Evolutionary conservation across 352 stramenopile genomes (phyloP), one percentile per base, ranked within the genome.

Genomic region (Globisporangium spiculum): DNA sequence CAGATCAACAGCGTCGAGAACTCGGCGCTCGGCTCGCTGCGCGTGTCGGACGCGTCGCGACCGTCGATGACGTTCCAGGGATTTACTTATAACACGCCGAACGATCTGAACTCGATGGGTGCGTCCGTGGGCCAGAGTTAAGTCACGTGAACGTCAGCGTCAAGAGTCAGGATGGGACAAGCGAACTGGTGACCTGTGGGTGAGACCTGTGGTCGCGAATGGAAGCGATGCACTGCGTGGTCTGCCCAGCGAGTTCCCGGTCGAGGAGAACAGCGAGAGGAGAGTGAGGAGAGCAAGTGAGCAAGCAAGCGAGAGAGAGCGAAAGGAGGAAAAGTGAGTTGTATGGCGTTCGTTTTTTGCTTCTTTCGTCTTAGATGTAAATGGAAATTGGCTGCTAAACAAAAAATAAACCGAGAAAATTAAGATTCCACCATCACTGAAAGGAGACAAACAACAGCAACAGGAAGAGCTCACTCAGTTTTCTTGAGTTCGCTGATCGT

Each of bases 11-110:
- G 84, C 44, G 86, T 94, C 53, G 83, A 92, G 61, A 91, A 85
- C 70, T 89, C 83, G 66, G 72, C 69, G 46, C 80, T 92, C 34
- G 81, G 80, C 53, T 76, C 75, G 32, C 69, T 92, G 65, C 83
- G 85, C 60, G 80, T 89, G 10, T 94, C 86, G 32, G 85, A 94
- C 66, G 81, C 85, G 12, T 93, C 84, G 56, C 84, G 88, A 52
- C 84, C 83, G 65, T 94, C 86, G 62, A 94, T 93, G 80, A 96
- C 88, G 61, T 96, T 96, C 77, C 85, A 94, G 73, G 88, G 87
- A 18, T 96, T 96, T 73, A 94, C 88, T 58, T 96, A 94, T 79
- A 93, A 96, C 76, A 96, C 88, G 67, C 88, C 88, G 26, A 96
- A 93, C 71, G 88, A 96, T 60, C 68, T 96, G 68, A 69, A 69